These are phyloP conservation scores for Neurospora cerealis DNA, from an alignment of 495 filamentous ascomycete species.

Conservation along the genomic window DNA sequence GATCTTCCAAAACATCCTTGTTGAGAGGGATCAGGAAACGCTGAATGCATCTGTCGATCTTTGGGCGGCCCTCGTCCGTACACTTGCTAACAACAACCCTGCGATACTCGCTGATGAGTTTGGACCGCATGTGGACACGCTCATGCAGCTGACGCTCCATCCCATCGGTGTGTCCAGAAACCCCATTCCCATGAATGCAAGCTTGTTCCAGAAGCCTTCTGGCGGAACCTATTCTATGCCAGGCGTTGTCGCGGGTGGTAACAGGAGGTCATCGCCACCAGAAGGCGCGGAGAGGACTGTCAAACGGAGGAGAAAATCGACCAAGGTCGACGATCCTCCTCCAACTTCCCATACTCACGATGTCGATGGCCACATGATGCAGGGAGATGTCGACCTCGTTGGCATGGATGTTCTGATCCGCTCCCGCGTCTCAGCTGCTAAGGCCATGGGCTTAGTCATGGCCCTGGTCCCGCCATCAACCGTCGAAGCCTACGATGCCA, in stretches of 20 bases:
- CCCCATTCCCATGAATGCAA: conserved; percentile 80
- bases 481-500: conserved; percentile 42
- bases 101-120: conserved; percentile 54
- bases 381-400: conserved; percentile 89
- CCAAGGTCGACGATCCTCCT: conserved; percentile 65
- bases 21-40: conserved; percentile 73
- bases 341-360: conserved; percentile 63
- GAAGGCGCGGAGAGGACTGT: conserved; percentile 34
- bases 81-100: conserved; percentile 49
- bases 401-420: conserved; percentile 79
- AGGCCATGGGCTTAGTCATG: conserved; percentile 71
- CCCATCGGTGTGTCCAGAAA: conserved; percentile 85
- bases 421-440: conserved; percentile 76
- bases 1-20: conserved; percentile 88
- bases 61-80: conserved; percentile 68
- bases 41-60: conserved; percentile 74
- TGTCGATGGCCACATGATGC: conserved; percentile 95
- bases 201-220: conserved; percentile 88
- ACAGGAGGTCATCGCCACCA: conserved; percentile 53
- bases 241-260: conserved; percentile 32
- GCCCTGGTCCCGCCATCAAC: conserved; percentile 43
- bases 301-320: conserved; percentile 73
- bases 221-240: conserved; percentile 62
- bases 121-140: conserved; percentile 57
- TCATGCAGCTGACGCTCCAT: conserved; percentile 72